phyloP scores from a whole-genome alignment of 2,329 filamentous ascomycete species.

The Cercospora canescens region DNA sequence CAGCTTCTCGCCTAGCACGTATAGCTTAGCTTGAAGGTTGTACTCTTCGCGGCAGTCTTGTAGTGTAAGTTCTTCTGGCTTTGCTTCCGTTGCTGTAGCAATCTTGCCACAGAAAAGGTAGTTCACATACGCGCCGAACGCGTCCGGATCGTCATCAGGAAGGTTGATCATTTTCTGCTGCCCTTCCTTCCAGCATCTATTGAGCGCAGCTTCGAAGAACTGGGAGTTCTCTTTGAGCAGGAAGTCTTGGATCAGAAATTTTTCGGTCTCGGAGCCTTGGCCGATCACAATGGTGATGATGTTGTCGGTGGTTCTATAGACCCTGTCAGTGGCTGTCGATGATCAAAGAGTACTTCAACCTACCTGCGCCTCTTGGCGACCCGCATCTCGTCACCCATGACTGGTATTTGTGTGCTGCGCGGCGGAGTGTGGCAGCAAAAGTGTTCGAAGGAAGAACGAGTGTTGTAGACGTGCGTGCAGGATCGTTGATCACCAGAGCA shows the following conservation, averaged over 20 bases:
- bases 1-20: conserved; percentile 9
- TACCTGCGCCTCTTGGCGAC: neutral
- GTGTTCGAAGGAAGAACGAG: too few species aligned
- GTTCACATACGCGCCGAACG: neutral
- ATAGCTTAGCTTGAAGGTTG: neutral
- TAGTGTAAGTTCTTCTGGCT: too few species aligned
- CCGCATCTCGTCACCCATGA: neutral
- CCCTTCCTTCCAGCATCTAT: conserved; percentile 5
- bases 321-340: neutral
- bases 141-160: neutral
- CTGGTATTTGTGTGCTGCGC: too few species aligned
- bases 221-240: neutral
- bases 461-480: too few species aligned
- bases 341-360: neutral
- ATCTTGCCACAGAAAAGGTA: conserved; percentile 2
- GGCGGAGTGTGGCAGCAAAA: too few species aligned
- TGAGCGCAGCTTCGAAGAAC: conserved; percentile 3
- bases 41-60: too few species aligned
- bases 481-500: too few species aligned
- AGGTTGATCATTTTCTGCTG: neutral
- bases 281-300: conserved; percentile 1
- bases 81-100: neutral
- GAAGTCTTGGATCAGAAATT: conserved; percentile 1
- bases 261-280: neutral
- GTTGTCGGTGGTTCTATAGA: neutral